Conservation (phyloP, 192 early-diverging fungal species). For the Coemansia sp. region DNA sequence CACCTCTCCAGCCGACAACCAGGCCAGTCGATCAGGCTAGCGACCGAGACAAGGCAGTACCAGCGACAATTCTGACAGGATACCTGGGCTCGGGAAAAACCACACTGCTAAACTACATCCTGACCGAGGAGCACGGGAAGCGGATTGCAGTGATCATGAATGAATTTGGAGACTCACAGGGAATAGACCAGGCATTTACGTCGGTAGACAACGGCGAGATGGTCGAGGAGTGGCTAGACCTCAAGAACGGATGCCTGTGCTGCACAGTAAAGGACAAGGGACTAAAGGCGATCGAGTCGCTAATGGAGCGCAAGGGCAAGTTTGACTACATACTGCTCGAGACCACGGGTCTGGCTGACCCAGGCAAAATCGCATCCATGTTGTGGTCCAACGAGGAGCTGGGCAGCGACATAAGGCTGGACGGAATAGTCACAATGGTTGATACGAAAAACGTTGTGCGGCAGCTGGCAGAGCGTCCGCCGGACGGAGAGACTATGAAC, state of each 20-base stretch:
- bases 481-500: conserved; percentile 63
- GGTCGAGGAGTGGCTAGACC: conserved; percentile 96
- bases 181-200: conserved; percentile 90
- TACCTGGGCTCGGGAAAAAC: conserved; percentile 89
- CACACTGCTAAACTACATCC: conserved; percentile 83
- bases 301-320: conserved; percentile 87
- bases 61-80: conserved; percentile 59
- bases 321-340: conserved; percentile 97
- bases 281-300: conserved; percentile 86
- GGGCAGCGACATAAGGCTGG: conserved; percentile 83
- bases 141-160: conserved; percentile 98
- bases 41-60: conserved; percentile 28
- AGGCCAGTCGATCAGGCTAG: not conserved
- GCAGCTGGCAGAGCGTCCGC: conserved; percentile 47
- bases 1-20: not conserved
- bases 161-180: conserved; percentile 96
- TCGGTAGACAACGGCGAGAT: conserved; percentile 72
- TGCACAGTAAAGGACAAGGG: conserved; percentile 97
- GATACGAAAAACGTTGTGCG: conserved; percentile 67
- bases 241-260: conserved; percentile 96
- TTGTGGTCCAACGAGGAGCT: conserved; percentile 97
- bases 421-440: conserved; percentile 86
- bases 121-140: conserved; percentile 84
- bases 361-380: conserved; percentile 88
- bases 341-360: conserved; percentile 77